A percentile compares a stretch with the other conserved stretches of the same genome.
Evolutionary conservation across 805 yeast genomes (phyloP).

Genomic region (Blastobotrys peoriensis): DNA sequence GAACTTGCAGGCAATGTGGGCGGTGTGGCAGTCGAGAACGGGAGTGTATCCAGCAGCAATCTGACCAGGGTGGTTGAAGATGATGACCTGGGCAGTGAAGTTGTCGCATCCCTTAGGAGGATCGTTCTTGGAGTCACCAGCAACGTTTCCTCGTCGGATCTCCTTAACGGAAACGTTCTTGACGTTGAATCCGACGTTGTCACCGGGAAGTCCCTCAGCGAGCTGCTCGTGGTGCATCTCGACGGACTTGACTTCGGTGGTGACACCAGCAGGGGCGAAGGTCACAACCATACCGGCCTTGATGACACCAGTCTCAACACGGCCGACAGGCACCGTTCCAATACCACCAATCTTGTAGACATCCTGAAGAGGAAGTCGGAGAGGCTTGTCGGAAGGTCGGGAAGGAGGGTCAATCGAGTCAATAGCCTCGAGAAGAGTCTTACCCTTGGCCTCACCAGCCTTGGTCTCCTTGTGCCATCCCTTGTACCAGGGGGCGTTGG

Average conservation of each 20-base stretch:
- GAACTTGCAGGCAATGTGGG: constrained; percentile 88
- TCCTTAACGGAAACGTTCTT: constrained; percentile 87
- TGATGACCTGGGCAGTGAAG: constrained; percentile 80
- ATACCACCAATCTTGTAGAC: constrained; percentile 91
- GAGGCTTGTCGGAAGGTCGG: constrained; percentile 82
- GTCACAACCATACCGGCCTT: constrained; percentile 88
- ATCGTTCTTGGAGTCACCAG: constrained; percentile 86
- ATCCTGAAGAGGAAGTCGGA: constrained; percentile 85
- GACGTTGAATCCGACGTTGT: constrained; percentile 86
- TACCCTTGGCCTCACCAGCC: constrained; percentile 65
- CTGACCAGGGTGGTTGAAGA: constrained; percentile 91
- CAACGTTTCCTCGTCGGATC: constrained; percentile 87
- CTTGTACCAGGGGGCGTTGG: constrained; percentile 85
- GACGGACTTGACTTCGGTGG: constrained; percentile 85
- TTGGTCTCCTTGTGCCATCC: constrained; percentile 78
- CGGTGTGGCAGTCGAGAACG: constrained; percentile 89
- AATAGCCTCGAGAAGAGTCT: constrained; percentile 79
- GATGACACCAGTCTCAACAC: constrained; percentile 89
- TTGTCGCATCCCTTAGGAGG: constrained; percentile 76
- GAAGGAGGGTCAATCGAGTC: constrained; percentile 75
- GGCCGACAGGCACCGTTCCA: constrained; percentile 90
- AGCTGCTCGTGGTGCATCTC: constrained; percentile 84
- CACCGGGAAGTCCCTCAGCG: constrained; percentile 81
- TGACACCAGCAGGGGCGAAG: constrained; percentile 86
- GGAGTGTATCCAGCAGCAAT: constrained; percentile 87